These are phyloP conservation scores for Globisporangium paddicum DNA, from an alignment of 352 stramenopile species.

Conservation along the genomic window DNA sequence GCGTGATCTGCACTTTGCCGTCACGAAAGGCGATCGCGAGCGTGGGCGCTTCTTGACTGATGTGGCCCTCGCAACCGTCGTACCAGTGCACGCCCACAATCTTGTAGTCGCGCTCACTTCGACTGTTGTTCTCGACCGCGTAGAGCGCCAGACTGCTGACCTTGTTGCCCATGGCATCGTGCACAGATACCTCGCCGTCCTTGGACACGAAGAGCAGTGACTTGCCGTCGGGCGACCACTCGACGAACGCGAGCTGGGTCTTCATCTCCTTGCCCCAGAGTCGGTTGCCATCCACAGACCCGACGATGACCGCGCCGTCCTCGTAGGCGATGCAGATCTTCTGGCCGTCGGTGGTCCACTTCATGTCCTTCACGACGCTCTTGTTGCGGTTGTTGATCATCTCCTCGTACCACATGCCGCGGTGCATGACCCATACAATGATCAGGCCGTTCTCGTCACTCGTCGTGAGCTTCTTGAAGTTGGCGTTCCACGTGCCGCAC, in stretches of 20 bases:
- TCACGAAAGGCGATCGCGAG: conserved; percentile 91
- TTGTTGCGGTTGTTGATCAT: conserved; percentile 98
- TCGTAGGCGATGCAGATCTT: conserved; percentile 96
- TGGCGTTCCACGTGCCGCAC: conserved; percentile 92
- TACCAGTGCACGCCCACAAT: conserved; percentile 85
- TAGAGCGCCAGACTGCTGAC: conserved; percentile 78
- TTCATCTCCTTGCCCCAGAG: conserved; percentile 95
- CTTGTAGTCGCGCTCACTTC: conserved; percentile 53
- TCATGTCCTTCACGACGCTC: conserved; percentile 92
- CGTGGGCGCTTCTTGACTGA: conserved; percentile 84
- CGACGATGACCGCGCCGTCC: conserved; percentile 93
- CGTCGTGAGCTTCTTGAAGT: conserved; percentile 94
- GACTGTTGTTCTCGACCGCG: conserved; percentile 43
- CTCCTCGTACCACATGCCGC: conserved; percentile 93
- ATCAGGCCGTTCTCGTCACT: conserved; percentile 94
- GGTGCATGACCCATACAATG: conserved; percentile 95
- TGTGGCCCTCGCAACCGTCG: conserved; percentile 84
- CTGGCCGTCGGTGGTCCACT: conserved; percentile 92
- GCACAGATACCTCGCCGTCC: conserved; percentile 80
- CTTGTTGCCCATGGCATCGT: conserved; percentile 86
- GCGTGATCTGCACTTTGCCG: conserved; percentile 89
- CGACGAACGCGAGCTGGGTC: conserved; percentile 87
- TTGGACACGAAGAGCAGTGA: conserved; percentile 87
- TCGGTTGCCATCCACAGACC: conserved; percentile 91
- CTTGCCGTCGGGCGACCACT: conserved; percentile 91